Conservation (phyloP, 2,329 filamentous ascomycete genomes). For the Fusarium hostae region DNA sequence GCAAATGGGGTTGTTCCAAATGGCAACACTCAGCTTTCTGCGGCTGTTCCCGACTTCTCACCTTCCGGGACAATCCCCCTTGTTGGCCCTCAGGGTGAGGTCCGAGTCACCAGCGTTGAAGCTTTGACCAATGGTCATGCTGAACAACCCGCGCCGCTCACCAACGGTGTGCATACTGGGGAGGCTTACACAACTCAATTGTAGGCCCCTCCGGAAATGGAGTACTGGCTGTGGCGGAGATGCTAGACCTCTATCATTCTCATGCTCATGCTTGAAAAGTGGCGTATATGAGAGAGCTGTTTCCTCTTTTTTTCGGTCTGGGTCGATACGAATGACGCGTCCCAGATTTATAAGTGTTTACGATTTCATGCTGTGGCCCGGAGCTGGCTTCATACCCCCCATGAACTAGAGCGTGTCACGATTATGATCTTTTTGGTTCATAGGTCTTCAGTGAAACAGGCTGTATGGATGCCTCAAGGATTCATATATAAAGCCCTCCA, state of each 20-base stretch:
- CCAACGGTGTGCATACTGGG: constrained; percentile 47
- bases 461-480: constrained; percentile 31
- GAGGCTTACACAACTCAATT: constrained; percentile 23
- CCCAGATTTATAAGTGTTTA: constrained; percentile 37
- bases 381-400: constrained; percentile 23
- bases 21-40: constrained; percentile 50
- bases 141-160: constrained; percentile 30
- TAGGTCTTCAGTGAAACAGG: constrained; percentile 16
- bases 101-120: constrained; percentile 17
- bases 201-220: constrained; percentile 21
- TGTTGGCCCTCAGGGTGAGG: constrained; percentile 22
- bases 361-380: constrained; percentile 27
- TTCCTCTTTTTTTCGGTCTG: constrained; percentile 9
- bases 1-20: constrained; percentile 43
- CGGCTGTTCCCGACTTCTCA: constrained; percentile 55
- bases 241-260: background rate
- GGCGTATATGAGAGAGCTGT: constrained; percentile 16
- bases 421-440: constrained; percentile 26
- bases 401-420: constrained; percentile 34
- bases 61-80: constrained; percentile 46
- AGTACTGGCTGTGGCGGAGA: constrained; percentile 6
- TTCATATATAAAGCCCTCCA: constrained; percentile 14
- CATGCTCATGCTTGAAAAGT: constrained; percentile 4
- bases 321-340: constrained; percentile 33
- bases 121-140: constrained; percentile 38